Evolutionary conservation across 2,329 filamentous ascomycete species (phyloP).

Genomic region (Curvularia lunata): DNA sequence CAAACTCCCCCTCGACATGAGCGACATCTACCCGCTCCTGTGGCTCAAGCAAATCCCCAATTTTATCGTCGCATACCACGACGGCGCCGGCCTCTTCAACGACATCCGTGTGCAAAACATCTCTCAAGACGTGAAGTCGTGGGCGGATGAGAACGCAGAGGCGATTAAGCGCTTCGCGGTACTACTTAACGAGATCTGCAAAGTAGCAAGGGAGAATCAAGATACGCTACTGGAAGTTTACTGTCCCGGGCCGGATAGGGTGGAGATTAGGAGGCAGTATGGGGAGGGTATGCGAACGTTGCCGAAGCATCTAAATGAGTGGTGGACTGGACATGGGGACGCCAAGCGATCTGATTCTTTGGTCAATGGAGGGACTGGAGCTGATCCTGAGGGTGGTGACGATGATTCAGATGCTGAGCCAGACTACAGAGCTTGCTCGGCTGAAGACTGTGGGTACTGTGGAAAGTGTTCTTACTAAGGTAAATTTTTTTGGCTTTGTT

Average conservation of each 20-base stretch:
- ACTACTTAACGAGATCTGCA: conserved; percentile 43
- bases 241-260: conserved; percentile 30
- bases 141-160: conserved; percentile 52
- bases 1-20: conserved; percentile 44
- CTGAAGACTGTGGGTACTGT: conserved; percentile 47
- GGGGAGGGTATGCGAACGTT: conserved; percentile 36
- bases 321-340: conserved; percentile 16
- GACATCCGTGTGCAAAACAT: conserved; percentile 52
- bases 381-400: neutral
- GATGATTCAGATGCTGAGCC: conserved; percentile 22
- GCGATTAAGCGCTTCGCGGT: conserved; percentile 34
- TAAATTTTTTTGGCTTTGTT: neutral
- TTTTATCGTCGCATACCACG: conserved; percentile 60
- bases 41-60: conserved; percentile 61
- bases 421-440: conserved; percentile 49
- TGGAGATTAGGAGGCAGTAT: conserved; percentile 48
- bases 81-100: conserved; percentile 51
- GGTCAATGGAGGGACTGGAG: neutral
- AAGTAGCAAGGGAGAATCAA: conserved; percentile 28
- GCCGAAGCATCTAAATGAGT: conserved; percentile 15
- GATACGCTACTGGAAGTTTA: conserved; percentile 45
- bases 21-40: conserved; percentile 53
- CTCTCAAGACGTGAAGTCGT: conserved; percentile 46
- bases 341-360: neutral
- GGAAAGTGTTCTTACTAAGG: conserved; percentile 43